phyloP scores from a whole-genome alignment of 495 filamentous ascomycete genomes.

The Xylaria sp. region DNA sequence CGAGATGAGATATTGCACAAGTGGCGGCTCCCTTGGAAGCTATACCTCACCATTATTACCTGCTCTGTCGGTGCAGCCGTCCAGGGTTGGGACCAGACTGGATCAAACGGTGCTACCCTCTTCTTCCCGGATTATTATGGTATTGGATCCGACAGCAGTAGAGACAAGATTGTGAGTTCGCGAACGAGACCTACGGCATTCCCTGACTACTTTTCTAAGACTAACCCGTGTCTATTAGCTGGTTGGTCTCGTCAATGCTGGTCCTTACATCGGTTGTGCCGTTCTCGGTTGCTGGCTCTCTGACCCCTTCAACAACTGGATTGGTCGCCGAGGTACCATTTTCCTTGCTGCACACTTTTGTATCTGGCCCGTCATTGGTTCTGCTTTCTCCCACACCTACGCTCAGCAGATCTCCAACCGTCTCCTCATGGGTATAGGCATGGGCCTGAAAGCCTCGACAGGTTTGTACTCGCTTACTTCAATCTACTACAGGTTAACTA shows the following conservation, averaged over 20 bases:
- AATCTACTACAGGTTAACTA: background rate
- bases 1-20: conserved; percentile 64
- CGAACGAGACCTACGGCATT: conserved; percentile 33
- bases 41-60: conserved; percentile 69
- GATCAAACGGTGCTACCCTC: conserved; percentile 78
- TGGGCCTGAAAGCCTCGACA: conserved; percentile 67
- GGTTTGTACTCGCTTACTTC: conserved; percentile 26
- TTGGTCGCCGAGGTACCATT: conserved; percentile 73
- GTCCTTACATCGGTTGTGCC: conserved; percentile 57
- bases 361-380: conserved; percentile 66
- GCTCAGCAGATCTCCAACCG: conserved; percentile 66
- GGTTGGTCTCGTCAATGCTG: conserved; percentile 59
- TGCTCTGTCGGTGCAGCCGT: conserved; percentile 79
- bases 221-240: conserved; percentile 36
- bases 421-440: conserved; percentile 73
- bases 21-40: conserved; percentile 68
- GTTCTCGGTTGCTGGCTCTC: conserved; percentile 71
- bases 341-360: conserved; percentile 71
- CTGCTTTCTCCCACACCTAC: conserved; percentile 70
- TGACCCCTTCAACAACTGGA: conserved; percentile 69
- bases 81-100: conserved; percentile 77
- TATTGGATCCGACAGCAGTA: conserved; percentile 54
- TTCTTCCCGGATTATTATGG: conserved; percentile 61
- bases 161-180: conserved; percentile 54
- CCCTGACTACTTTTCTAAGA: background rate